Percentiles rank a stretch among this genome's conserved stretches.
phyloP scores from a whole-genome alignment of 768 basidiomycete species.

The Suillus clintonianus region DNA sequence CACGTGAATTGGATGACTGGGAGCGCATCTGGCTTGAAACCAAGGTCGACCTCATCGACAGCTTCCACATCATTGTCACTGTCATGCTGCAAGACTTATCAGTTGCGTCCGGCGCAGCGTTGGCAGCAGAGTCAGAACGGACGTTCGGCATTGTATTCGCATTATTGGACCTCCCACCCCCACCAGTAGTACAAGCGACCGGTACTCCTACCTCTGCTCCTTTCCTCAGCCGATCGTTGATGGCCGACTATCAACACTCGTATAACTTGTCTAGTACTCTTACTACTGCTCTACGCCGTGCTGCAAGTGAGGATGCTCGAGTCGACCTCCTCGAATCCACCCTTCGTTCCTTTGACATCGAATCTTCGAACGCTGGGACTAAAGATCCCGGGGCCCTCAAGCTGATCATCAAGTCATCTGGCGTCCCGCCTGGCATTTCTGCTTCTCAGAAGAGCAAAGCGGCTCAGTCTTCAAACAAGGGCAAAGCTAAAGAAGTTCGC shows the following conservation, averaged over 20 bases:
- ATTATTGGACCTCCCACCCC: conserved; percentile 49
- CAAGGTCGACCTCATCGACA: conserved; percentile 71
- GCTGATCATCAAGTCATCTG: conserved; percentile 64
- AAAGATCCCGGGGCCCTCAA: conserved; percentile 59
- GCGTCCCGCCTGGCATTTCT: conserved; percentile 40
- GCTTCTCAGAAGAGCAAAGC: conserved; percentile 31
- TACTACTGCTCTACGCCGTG: conserved; percentile 42
- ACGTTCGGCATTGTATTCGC: conserved; percentile 61
- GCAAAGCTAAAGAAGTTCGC: conserved; percentile 41
- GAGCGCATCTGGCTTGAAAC: conserved; percentile 70
- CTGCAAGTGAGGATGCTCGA: conserved; percentile 56
- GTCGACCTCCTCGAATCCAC: conserved; percentile 57
- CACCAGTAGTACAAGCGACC: conserved; percentile 13
- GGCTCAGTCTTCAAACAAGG: conserved; percentile 28
- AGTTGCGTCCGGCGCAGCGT: conserved; percentile 40
- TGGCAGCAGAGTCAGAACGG: conserved; percentile 51
- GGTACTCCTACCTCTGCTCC: conserved; percentile 30
- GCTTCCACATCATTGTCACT: conserved; percentile 61
- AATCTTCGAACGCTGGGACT: conserved; percentile 10
- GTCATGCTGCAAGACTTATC: conserved; percentile 52
- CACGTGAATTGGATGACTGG: conserved; percentile 59
- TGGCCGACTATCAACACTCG: conserved; percentile 72
- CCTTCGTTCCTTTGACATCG: conserved; percentile 42
- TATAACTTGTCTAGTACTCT: conserved; percentile 61
- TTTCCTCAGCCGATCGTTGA: conserved; percentile 67